Evolutionary conservation across 2,329 filamentous ascomycete species (phyloP).

Genomic region (Aspergillus fumigatiaffinis): DNA sequence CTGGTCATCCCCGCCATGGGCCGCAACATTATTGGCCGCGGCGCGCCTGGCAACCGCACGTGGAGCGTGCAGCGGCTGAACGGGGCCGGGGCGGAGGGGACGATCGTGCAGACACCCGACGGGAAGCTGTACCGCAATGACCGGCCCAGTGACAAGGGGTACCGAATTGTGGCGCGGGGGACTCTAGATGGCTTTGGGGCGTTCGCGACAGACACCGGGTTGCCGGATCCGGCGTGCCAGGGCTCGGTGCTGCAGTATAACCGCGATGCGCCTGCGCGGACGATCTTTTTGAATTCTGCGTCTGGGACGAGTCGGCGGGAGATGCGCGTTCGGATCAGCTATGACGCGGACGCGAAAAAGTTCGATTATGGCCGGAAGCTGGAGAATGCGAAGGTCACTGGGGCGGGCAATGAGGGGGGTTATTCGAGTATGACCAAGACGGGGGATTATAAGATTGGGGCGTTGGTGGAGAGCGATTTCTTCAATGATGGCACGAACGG

Average conservation of each 20-base stretch:
- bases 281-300: constrained; percentile 7
- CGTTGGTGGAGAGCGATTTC: constrained; percentile 6
- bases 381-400: constrained; percentile 1
- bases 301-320: neutral
- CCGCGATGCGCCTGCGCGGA: constrained; percentile 1
- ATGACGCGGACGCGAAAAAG: constrained; percentile 3
- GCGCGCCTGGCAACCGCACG: constrained; percentile 3
- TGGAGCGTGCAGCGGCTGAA: constrained; percentile 2
- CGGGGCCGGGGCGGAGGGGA: constrained; percentile 4
- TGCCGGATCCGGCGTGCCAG: constrained; percentile 6
- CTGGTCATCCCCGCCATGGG: constrained; percentile 5
- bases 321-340: constrained; percentile 6
- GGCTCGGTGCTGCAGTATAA: constrained; percentile 6
- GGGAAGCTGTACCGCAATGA: constrained; percentile 5
- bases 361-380: constrained; percentile 5
- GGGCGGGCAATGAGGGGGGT: constrained; percentile 3
- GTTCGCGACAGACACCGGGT: constrained; percentile 1
- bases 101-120: constrained; percentile 2
- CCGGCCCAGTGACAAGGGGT: neutral
- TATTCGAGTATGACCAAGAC: constrained; percentile 9
- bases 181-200: neutral
- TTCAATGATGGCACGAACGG: constrained; percentile 3
- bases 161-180: constrained; percentile 3
- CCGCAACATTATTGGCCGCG: constrained; percentile 5
- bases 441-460: constrained; percentile 3